Conservation (phyloP, 495 filamentous ascomycete genomes). For the Tricharina praecox region DNA sequence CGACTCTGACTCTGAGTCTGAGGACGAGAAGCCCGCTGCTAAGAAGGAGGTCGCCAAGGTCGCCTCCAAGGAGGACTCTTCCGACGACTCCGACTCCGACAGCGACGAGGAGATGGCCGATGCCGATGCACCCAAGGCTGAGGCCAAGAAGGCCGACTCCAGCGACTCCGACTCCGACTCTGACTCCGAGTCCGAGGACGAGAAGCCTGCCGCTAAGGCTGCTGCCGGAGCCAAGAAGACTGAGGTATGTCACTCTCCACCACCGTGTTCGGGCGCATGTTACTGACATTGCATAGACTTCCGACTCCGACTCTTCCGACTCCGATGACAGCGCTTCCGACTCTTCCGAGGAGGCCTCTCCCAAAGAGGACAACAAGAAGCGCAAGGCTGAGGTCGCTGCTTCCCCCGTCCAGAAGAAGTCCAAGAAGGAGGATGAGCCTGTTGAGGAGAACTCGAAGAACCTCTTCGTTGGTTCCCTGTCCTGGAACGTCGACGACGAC, state of each 20-base stretch:
- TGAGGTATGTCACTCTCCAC: too few species aligned
- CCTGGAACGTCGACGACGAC: conserved; percentile 88
- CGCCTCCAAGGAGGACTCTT: conserved; percentile 33
- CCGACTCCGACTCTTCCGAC: conserved; percentile 29
- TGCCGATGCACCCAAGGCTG: conserved; percentile 17
- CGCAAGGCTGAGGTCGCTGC: conserved; percentile 64
- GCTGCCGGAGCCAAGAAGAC: conserved; percentile 10
- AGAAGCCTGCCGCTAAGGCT: too few species aligned
- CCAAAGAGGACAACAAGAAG: conserved; percentile 48
- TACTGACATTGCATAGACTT: too few species aligned
- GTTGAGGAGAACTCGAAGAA: conserved; percentile 45
- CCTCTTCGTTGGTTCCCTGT: conserved; percentile 85
- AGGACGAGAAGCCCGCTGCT: conserved; percentile 33
- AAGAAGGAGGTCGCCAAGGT: conserved; percentile 27
- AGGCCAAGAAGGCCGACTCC: conserved; percentile 22
- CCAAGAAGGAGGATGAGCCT: conserved; percentile 46
- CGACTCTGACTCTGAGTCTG: conserved; percentile 35
- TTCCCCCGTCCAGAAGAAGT: conserved; percentile 55
- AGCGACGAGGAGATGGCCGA: conserved; percentile 18
- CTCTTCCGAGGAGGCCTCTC: conserved; percentile 33
- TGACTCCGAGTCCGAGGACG: conserved; percentile 29
- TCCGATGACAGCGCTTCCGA: conserved; percentile 29
- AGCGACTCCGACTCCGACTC: conserved; percentile 28
- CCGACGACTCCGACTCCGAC: conserved; percentile 23
- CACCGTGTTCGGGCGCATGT: too few species aligned